Conservation (phyloP, 225 moss, liverwort and hornwort species). For the Polytrichum commune region DNA sequence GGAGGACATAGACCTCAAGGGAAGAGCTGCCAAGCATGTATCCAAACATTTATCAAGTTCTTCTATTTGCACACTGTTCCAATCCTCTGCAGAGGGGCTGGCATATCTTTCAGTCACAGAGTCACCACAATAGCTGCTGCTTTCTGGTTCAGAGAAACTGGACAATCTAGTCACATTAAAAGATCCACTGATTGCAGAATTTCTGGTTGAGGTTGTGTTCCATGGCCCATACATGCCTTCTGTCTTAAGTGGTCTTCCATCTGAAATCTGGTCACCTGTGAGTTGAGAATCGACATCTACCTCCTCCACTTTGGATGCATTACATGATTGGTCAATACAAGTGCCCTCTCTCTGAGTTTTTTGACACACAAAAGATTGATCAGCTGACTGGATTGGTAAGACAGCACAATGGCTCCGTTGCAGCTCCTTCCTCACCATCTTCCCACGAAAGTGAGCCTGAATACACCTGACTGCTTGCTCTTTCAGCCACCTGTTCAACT, state of each 20-base stretch:
- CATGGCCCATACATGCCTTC: constrained; percentile 5
- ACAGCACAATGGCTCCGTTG: constrained; percentile 13
- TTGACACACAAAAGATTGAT: constrained; percentile 18
- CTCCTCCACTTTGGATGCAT: neutral
- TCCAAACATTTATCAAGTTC: constrained; percentile 65
- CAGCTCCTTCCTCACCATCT: constrained; percentile 18
- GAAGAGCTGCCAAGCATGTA: constrained; percentile 51
- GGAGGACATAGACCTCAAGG: constrained; percentile 31
- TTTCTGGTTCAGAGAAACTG: constrained; percentile 6
- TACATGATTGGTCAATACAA: constrained; percentile 7
- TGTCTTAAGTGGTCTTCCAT: neutral
- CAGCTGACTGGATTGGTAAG: constrained; percentile 22
- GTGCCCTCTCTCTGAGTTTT: neutral
- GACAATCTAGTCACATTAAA: neutral
- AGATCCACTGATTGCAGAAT: neutral
- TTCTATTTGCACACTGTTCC: constrained; percentile 56
- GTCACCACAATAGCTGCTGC: neutral
- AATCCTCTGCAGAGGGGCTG: constrained; percentile 30
- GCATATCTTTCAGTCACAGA: constrained; percentile 1
- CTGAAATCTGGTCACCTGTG: neutral
- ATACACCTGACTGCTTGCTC: constrained; percentile 26
- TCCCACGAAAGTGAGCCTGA: constrained; percentile 28
- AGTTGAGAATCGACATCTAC: neutral
- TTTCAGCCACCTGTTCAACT: constrained; percentile 17
- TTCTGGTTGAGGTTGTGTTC: neutral